Evolutionary conservation across 169 alveolate genomes (phyloP), one percentile per base, ranked within the genome.

Genomic region (Babesia gibsoni): DNA sequence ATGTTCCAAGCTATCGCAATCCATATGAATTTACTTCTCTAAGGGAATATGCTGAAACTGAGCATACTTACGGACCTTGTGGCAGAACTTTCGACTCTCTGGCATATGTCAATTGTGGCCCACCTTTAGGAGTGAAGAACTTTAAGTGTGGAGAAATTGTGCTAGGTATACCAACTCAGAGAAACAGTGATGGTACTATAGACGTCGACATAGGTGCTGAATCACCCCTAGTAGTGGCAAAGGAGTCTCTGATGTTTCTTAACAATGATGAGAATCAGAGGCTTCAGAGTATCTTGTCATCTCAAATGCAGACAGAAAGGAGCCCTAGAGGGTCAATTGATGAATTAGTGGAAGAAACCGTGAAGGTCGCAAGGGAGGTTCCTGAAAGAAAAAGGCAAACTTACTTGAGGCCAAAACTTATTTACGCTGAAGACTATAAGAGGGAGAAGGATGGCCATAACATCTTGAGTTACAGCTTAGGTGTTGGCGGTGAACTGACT

Each of bases 141-240:
- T 35, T 77, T 30, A 16, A 25, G 12, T 65, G 80, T 52, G 86
- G 86, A 12, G 86, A 77, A n/a, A 67, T 77, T 8, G 75, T 77
- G 2, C 5, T 33, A 14, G 86, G 86, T 22, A 35, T 36, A 16
- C 86, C 86, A 0, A 29, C 33, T 1, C n/a, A 52, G 39, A 37
- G 73, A 42, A 77, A 77, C 61, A 59, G 53, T 14, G 86, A 77
- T 48, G 86, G 86, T 18, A 42, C 72, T n/a, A 48, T 65, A 30
- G n/a, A 35, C 2, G 86, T 77, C n/a, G 86, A 77, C 61, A 48
- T 77, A 3, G 86, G 86, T 2, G 67, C 72, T n/a, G 66, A 72
- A 41, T 23, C 70, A 45, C 65, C 73, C 4, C 67, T 77, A 20
- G 23, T 67, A 14, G 86, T 68, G 33, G 53, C 77, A 12, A 45